Evolutionary conservation across 352 stramenopile species (phyloP).

Genomic region (Blastocystis sp.): DNA sequence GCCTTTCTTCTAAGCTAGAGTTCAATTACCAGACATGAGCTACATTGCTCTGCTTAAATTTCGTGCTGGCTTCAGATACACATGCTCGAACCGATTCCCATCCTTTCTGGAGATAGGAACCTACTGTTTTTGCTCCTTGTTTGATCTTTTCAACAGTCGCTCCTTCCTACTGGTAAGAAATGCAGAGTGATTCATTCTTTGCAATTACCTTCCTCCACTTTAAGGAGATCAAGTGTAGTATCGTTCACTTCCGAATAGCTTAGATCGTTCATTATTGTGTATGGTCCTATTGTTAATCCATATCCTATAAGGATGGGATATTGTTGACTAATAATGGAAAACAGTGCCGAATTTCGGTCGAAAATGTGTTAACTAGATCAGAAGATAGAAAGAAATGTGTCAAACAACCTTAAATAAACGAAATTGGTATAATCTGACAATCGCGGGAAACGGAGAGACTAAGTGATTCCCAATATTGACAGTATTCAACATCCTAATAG

Average conservation of each 20-base stretch:
- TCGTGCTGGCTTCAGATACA: not conserved
- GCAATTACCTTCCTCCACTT: not conserved
- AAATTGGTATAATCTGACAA: not conserved
- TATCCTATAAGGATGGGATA: not conserved
- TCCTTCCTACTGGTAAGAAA: not conserved
- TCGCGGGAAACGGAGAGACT: not conserved
- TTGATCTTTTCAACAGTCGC: not conserved
- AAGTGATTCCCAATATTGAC: not conserved
- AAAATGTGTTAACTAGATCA: too few species aligned
- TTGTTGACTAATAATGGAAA: not conserved
- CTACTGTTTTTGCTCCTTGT: not conserved
- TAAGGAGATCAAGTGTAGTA: not conserved
- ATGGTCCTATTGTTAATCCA: not conserved
- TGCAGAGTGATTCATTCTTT: not conserved
- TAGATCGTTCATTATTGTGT: not conserved
- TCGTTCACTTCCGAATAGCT: not conserved
- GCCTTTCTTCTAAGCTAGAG: not conserved
- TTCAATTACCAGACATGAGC: not conserved
- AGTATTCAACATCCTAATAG: not conserved
- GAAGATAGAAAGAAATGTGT: too few species aligned
- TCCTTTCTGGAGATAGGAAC: not conserved
- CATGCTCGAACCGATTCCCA: not conserved
- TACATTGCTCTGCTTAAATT: slow-evolving; percentile 23
- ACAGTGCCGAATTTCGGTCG: too few species aligned
- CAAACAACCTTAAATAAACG: too few species aligned